phyloP scores from a whole-genome alignment of 352 stramenopile genomes.

The Elongisporangium undulatum region DNA sequence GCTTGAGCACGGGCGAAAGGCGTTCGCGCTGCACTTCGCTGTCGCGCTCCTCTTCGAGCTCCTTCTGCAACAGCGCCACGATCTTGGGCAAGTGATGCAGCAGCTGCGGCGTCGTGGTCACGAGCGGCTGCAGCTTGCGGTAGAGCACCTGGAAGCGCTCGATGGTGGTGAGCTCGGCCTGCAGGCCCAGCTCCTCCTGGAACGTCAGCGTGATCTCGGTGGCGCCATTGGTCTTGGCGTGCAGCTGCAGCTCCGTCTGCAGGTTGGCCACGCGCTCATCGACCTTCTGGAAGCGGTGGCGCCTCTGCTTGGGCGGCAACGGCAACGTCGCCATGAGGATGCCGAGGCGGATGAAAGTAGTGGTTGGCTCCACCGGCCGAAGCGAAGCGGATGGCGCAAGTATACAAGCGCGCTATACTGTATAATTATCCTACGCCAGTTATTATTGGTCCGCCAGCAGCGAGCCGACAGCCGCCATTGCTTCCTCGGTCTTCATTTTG shows the following conservation, averaged over 20 bases:
- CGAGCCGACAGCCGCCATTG: conserved; percentile 26
- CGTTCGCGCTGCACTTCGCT: conserved; percentile 66
- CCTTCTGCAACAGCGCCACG: conserved; percentile 46
- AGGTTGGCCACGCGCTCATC: conserved; percentile 76
- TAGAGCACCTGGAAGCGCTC: conserved; percentile 76
- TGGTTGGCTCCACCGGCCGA: background rate
- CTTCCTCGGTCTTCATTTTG: conserved; percentile 40
- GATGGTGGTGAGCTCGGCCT: conserved; percentile 81
- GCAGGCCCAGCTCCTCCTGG: conserved; percentile 73
- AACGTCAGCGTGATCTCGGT: conserved; percentile 67
- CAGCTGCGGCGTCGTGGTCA: conserved; percentile 79
- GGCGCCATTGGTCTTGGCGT: conserved; percentile 71
- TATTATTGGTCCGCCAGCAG: conserved; percentile 8
- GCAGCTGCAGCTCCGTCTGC: conserved; percentile 74
- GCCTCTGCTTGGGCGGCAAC: conserved; percentile 55
- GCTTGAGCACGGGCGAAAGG: conserved; percentile 74
- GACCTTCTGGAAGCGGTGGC: conserved; percentile 83
- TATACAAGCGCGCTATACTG: background rate
- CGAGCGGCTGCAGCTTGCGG: conserved; percentile 63
- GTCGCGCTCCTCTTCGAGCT: conserved; percentile 46
- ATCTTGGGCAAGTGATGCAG: conserved; percentile 79
- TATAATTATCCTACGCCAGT: background rate
- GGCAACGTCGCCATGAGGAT: conserved; percentile 13
- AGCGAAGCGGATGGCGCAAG: background rate
- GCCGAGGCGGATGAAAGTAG: background rate